These are phyloP conservation scores for Mycotypha africana DNA, from an alignment of 371 early-diverging fungal species.

Conservation along the genomic window DNA sequence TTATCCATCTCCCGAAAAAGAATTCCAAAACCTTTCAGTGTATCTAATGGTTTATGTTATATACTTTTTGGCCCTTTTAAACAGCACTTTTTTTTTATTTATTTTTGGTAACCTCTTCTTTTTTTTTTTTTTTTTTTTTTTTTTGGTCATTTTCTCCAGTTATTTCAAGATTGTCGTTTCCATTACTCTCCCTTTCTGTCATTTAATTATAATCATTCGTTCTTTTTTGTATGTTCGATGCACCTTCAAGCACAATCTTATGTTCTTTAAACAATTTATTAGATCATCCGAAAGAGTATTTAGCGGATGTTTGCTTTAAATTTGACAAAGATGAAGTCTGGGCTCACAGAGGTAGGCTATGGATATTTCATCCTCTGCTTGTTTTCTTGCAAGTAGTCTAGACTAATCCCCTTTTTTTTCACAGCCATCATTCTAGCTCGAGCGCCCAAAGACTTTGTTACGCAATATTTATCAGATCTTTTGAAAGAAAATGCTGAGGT, in stretches of 20 bases:
- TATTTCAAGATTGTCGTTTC: no score
- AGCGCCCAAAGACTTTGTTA: constrained; percentile 11
- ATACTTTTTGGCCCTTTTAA: no score
- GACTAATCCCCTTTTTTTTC: background rate
- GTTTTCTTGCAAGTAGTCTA: background rate
- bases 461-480: constrained; percentile 17
- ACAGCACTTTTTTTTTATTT: no score
- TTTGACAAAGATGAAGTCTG: constrained; percentile 22
- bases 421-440: constrained; percentile 18
- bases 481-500: background rate
- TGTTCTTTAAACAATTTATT: constrained; percentile 25
- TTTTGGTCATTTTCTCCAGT: no score
- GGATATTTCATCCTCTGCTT: no score
- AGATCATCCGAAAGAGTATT: constrained; percentile 31
- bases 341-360: constrained; percentile 37
- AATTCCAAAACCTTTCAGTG: no score
- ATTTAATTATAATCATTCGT: no score
- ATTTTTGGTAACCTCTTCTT: no score
- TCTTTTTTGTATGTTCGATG: constrained; percentile 36
- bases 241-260: constrained; percentile 27
- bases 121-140: no score
- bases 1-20: no score
- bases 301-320: constrained; percentile 36
- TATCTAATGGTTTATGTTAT: no score
- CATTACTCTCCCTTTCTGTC: no score